Base-by-base conservation (phyloP, 805 yeast genomes). In the Pachysolen tannophilus region DNA sequence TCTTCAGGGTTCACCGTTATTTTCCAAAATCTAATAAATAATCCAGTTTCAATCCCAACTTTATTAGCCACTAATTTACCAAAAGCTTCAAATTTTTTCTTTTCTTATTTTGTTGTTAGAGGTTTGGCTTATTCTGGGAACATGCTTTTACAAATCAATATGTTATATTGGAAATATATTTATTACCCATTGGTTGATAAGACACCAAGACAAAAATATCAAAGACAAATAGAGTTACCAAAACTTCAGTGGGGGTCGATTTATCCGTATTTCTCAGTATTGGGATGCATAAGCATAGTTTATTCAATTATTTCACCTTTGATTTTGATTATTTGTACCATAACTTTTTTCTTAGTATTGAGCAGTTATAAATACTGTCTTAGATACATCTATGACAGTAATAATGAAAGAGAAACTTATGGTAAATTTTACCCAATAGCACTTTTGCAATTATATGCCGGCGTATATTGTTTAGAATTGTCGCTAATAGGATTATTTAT, bases 51-150 rank as follows among this genome's bases (percentile, higher is more conserved):
- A 1, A 71, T 83, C 9, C 86, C 92, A 1, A 63, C 74, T 5
- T 55, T 84, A 35, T 62, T 86, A 17, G 95, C 95, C 0, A 67
- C 70, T 10, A 83, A 86, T 46, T 63, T 88, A 24, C 95, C 96
- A 0, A 82, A 82, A 49, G 82, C 94, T 17, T 80, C 95, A 1
- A 83, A 79, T 29, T 87, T 88, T 50, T 88, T 87, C 58, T 79
- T 79, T 53, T 82, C 88, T 3, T 85, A 80, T 48, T 61, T 86
- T 26, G 58, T 84, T 0, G 63, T 87, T 23, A 78, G 82, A 55
- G 90, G 94, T 0, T 59, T 87, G 37, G 72, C 88, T 1, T 75
- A 82, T 36, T 73, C 81, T 42, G 95, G 95, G 0, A 75, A 74
- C 38, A 76, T 76, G 40, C 63, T 88, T 27, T 49, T 87, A 26